Percentiles rank a stretch among this genome's conserved stretches.
phyloP scores from a whole-genome alignment of 495 filamentous ascomycete species.

The Tuber brumale region DNA sequence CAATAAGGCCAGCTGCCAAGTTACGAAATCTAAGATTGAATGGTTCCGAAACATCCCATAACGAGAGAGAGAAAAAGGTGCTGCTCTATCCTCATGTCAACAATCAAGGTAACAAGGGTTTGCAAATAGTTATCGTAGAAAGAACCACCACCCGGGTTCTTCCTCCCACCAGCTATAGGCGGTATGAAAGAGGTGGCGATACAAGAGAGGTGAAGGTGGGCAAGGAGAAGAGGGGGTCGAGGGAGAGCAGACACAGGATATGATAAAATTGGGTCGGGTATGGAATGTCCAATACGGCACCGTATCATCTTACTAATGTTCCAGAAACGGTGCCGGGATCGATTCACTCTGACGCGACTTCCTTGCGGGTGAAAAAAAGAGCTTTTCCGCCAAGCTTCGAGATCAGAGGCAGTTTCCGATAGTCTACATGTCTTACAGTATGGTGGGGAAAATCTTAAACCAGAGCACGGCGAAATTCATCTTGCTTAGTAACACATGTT shows the following conservation, averaged over 20 bases:
- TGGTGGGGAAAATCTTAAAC: too few species aligned
- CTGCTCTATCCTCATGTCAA: not conserved
- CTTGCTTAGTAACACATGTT: too few species aligned
- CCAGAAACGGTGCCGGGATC: not conserved
- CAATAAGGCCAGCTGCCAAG: too few species aligned
- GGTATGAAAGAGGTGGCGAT: not conserved
- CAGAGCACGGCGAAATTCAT: too few species aligned
- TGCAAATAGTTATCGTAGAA: not conserved
- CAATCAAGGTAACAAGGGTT: not conserved
- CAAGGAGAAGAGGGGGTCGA: not conserved
- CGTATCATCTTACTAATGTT: not conserved
- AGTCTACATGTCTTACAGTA: not conserved
- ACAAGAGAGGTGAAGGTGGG: not conserved
- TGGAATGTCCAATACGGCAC: not conserved
- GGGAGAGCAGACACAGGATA: not conserved
- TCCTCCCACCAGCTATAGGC: not conserved
- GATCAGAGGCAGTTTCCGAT: not conserved
- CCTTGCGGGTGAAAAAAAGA: not conserved
- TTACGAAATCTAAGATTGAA: too few species aligned
- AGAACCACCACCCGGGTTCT: not conserved
- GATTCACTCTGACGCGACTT: not conserved
- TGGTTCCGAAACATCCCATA: not conserved
- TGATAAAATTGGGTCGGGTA: not conserved
- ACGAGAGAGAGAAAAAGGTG: not conserved
- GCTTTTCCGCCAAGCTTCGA: not conserved